These are phyloP conservation scores for Lachancea quebecensis DNA, from an alignment of 805 yeast genomes.

Conservation along the genomic window DNA sequence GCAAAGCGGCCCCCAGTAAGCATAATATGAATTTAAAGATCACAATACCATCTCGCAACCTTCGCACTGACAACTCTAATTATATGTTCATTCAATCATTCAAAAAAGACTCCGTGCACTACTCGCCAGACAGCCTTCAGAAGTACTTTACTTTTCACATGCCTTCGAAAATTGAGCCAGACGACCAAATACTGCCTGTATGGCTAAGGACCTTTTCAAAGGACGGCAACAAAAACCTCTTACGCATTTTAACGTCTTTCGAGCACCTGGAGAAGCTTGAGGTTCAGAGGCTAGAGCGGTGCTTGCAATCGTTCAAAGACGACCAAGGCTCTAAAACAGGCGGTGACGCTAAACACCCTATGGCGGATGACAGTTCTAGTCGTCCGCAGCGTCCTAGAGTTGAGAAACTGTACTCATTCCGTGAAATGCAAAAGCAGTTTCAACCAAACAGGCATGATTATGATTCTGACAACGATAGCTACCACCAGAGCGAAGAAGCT, in stretches of 20 bases:
- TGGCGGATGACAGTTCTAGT: neutral
- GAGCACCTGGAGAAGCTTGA: slow-evolving; percentile 33
- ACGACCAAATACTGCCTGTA: slow-evolving; percentile 25
- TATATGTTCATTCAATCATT: slow-evolving; percentile 27
- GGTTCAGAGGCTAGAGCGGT: slow-evolving; percentile 23
- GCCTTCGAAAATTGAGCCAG: slow-evolving; percentile 16
- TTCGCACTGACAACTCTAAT: slow-evolving; percentile 18
- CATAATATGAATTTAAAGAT: slow-evolving; percentile 7
- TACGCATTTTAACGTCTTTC: slow-evolving; percentile 27
- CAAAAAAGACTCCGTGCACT: slow-evolving; percentile 27
- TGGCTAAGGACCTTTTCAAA: slow-evolving; percentile 26
- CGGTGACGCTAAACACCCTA: too few species aligned
- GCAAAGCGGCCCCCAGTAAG: slow-evolving; percentile 1
- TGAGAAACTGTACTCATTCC: slow-evolving; percentile 7
- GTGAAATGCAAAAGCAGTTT: slow-evolving; percentile 7
- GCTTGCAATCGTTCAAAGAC: slow-evolving; percentile 13
- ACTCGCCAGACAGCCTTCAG: slow-evolving; percentile 28
- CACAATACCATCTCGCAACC: slow-evolving; percentile 5
- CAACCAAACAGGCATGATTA: slow-evolving; percentile 10
- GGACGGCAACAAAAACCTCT: slow-evolving; percentile 19
- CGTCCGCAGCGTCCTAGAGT: neutral
- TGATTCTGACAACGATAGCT: slow-evolving; percentile 13
- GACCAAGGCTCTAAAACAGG: neutral
- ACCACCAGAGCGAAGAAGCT: slow-evolving; percentile 6
- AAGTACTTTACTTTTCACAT: slow-evolving; percentile 26